These are phyloP conservation scores for Schizochytrium sp. DNA, from an alignment of 108 stramenopile genomes.

Conservation along the genomic window DNA sequence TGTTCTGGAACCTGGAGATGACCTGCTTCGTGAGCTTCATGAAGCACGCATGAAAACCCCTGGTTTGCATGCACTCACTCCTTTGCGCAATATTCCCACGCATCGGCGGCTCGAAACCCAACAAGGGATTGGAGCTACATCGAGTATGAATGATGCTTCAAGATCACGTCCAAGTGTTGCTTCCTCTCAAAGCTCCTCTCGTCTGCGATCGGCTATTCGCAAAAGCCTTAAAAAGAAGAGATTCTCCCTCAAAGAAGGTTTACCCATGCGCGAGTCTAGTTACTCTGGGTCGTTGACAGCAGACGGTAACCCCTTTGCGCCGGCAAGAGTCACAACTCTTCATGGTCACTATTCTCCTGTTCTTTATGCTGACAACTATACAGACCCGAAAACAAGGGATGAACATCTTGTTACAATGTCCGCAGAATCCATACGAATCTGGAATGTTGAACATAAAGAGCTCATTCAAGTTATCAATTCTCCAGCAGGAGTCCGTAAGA, in stretches of 20 bases:
- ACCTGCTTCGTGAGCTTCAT: not conserved
- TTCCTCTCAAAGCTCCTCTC: too few relatives aligned
- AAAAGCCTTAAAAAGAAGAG: too few relatives aligned
- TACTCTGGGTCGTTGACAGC: too few relatives aligned
- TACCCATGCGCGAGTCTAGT: too few relatives aligned
- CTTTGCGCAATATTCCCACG: not conserved
- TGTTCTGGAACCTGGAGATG: not conserved
- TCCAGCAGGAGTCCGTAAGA: not conserved
- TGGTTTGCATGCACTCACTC: conserved; percentile 13
- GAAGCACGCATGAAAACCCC: conserved; percentile 16
- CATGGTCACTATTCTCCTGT: not conserved
- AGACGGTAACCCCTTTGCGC: not conserved
- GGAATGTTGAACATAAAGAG: not conserved
- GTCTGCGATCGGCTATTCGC: too few relatives aligned
- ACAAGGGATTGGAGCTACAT: not conserved
- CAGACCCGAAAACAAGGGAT: not conserved
- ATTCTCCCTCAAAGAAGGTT: too few relatives aligned
- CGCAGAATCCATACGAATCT: not conserved
- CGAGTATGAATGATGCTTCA: too few relatives aligned
- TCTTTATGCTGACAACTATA: not conserved
- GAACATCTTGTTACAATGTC: not conserved
- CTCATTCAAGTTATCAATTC: not conserved
- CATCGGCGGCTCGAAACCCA: not conserved
- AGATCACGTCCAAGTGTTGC: too few relatives aligned
- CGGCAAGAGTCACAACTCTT: not conserved